Evolutionary conservation across 306 rosid species (phyloP).

Genomic region (Malus fusca): DNA sequence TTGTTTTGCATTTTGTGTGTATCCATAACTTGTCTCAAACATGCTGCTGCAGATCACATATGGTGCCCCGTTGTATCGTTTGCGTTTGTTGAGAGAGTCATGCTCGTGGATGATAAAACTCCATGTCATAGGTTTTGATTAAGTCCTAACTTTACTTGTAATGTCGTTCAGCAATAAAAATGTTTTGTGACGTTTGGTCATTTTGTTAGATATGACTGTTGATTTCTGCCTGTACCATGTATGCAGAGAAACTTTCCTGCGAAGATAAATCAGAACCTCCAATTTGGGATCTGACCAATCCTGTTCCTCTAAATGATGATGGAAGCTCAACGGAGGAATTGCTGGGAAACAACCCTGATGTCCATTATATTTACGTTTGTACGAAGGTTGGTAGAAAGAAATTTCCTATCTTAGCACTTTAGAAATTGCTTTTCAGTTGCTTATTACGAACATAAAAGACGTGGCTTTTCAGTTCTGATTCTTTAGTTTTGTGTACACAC

Average conservation of each 20-base stretch:
- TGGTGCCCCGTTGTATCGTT: constrained; percentile 71
- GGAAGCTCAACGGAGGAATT: constrained; percentile 51
- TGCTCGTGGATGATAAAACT: constrained; percentile 63
- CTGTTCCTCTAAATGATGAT: constrained; percentile 57
- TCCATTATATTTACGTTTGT: constrained; percentile 70
- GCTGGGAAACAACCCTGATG: constrained; percentile 63
- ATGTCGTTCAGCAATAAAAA: background rate
- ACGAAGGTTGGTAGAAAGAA: constrained; percentile 42
- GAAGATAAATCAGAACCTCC: constrained; percentile 40
- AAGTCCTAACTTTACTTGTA: constrained; percentile 1
- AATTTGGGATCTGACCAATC: constrained; percentile 66
- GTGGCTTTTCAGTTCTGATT: background rate
- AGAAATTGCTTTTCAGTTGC: background rate
- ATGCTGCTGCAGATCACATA: constrained; percentile 54
- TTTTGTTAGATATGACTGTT: background rate
- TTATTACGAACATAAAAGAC: background rate
- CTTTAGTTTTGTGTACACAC: background rate
- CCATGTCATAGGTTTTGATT: constrained; percentile 79
- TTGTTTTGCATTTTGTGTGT: background rate
- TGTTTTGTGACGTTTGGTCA: background rate
- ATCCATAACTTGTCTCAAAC: constrained; percentile 19
- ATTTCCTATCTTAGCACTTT: background rate
- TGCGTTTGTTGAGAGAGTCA: constrained; percentile 50
- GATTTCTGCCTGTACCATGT: background rate
- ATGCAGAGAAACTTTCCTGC: constrained; percentile 57